These are phyloP conservation scores for Selaginella tamariscina DNA, from an alignment of 75 land plant species.

Conservation along the genomic window DNA sequence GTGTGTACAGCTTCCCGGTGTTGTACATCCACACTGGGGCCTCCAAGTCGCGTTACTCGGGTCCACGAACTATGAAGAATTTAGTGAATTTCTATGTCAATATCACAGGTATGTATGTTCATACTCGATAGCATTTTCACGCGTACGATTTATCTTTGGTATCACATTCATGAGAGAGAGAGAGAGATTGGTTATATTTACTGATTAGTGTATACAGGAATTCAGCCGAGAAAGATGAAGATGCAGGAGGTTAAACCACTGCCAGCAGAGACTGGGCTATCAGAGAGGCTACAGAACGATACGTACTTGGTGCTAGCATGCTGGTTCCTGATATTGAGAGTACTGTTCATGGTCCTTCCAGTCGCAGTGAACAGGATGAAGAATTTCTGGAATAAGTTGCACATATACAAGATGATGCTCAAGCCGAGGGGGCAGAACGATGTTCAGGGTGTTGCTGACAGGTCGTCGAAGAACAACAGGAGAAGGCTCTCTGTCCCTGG, in stretches of 20 bases:
- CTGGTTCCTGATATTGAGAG: not conserved
- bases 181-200: too few species aligned
- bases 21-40: slow-evolving; percentile 64
- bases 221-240: not conserved
- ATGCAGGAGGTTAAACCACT: not conserved
- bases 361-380: not conserved
- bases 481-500: not conserved
- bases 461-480: not conserved
- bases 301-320: not conserved
- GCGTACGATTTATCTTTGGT: too few species aligned
- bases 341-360: not conserved
- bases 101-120: slow-evolving; percentile 44
- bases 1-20: slow-evolving; percentile 90
- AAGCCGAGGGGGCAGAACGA: not conserved
- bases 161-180: too few species aligned
- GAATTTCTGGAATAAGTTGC: not conserved
- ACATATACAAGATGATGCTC: not conserved
- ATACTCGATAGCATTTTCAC: not conserved
- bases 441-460: not conserved
- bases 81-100: slow-evolving; percentile 54
- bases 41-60: slow-evolving; percentile 63
- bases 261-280: not conserved
- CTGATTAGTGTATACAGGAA: not conserved
- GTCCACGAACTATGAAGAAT: slow-evolving; percentile 45
- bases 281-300: not conserved